These are phyloP conservation scores for Pleurotus tuoliensis DNA, from an alignment of 768 basidiomycete genomes.

Conservation along the genomic window DNA sequence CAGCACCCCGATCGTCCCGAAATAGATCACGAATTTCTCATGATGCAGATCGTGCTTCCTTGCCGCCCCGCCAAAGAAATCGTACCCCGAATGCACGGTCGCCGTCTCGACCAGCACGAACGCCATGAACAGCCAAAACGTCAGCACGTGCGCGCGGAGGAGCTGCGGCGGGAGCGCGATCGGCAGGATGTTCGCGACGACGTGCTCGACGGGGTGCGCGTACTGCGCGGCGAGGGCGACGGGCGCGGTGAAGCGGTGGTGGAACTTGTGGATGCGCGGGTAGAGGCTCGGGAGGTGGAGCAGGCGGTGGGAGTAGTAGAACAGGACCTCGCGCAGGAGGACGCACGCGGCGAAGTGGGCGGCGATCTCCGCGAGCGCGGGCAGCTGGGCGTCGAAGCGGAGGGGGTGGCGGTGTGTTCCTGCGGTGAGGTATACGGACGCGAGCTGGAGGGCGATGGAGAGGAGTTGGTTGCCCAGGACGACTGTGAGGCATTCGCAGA, in stretches of 20 bases:
- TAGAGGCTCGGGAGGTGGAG: constrained; percentile 23
- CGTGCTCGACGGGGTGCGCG: constrained; percentile 20
- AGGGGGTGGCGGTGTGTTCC: constrained; percentile 1
- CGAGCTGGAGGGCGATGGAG: constrained; percentile 16
- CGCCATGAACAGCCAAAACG: constrained; percentile 25
- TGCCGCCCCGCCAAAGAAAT: constrained; percentile 21
- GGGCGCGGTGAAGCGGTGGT: constrained; percentile 28
- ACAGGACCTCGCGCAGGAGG: constrained; percentile 24
- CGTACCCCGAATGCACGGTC: constrained; percentile 25
- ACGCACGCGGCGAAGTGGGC: constrained; percentile 16
- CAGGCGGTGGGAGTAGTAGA: constrained; percentile 25
- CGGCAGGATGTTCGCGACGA: constrained; percentile 24
- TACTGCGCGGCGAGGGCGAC: constrained; percentile 27
- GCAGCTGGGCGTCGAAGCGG: constrained; percentile 17
- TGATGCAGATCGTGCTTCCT: constrained; percentile 24
- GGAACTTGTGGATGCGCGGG: constrained; percentile 22
- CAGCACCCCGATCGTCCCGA: constrained; percentile 21
- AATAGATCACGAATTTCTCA: constrained; percentile 21
- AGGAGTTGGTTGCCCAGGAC: constrained; percentile 22
- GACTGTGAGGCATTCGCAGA: constrained; percentile 18
- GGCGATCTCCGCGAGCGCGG: constrained; percentile 12
- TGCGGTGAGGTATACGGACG: constrained; percentile 5
- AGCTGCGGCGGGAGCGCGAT: constrained; percentile 20
- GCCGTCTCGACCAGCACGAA: constrained; percentile 19
- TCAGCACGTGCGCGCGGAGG: constrained; percentile 19